A percentile compares a stretch with the other conserved stretches of the same genome.
Conservation (phyloP, 2,329 filamentous ascomycete genomes). For the Onygenales sp. region DNA sequence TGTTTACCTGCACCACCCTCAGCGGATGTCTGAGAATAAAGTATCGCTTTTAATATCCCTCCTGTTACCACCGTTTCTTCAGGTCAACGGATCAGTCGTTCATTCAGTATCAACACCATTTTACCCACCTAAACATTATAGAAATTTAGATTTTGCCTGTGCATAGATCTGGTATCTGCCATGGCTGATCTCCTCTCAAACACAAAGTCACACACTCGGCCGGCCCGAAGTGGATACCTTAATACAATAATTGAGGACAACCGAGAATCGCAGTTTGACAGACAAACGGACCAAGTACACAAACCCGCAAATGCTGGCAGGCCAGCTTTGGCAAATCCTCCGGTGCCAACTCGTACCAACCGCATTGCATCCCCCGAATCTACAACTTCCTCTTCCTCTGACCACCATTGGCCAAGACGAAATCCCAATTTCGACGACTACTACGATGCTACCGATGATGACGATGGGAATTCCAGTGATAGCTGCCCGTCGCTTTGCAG, state of each 20-base stretch:
- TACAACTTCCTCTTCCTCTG: not conserved
- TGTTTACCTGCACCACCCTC: not conserved
- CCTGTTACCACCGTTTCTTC: not conserved
- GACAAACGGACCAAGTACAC: constrained; percentile 13
- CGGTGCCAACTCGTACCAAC: not conserved
- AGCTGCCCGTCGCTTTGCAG: constrained; percentile 41
- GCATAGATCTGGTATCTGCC: not conserved
- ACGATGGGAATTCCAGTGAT: constrained; percentile 51
- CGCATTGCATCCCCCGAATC: not conserved
- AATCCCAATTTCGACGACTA: constrained; percentile 72
- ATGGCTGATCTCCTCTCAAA: not conserved
- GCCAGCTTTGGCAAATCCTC: not conserved
- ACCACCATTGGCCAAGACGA: not conserved
- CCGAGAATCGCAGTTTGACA: constrained; percentile 21
- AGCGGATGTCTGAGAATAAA: not conserved
- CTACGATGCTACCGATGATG: constrained; percentile 63
- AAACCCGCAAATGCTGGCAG: not conserved
- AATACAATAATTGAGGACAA: constrained; percentile 58
- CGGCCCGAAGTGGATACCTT: constrained; percentile 49
- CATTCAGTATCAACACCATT: not conserved
- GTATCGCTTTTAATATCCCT: not conserved
- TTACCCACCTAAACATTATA: not conserved
- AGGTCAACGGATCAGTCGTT: not conserved
- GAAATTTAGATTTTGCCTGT: not conserved
- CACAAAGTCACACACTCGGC: constrained; percentile 39